phyloP scores from a whole-genome alignment of 2,329 filamentous ascomycete species.

The Juglanconis sp. region DNA sequence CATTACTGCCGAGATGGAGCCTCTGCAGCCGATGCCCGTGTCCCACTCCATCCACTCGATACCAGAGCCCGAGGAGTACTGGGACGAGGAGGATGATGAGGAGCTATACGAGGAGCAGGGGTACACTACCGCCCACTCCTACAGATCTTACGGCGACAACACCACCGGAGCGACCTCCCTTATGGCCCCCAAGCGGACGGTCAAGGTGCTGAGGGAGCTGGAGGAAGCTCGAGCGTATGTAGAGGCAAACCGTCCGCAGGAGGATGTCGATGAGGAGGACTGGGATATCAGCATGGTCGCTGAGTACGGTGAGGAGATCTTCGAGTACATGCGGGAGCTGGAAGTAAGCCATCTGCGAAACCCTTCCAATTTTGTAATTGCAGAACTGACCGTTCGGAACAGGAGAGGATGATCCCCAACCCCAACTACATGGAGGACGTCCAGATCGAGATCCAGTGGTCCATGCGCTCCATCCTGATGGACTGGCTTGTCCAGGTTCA shows the following conservation, averaged over 20 bases:
- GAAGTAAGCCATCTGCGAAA: slow-evolving; percentile 58
- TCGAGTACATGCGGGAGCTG: slow-evolving; percentile 82
- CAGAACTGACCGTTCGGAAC: slow-evolving; percentile 23
- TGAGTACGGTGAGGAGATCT: slow-evolving; percentile 95
- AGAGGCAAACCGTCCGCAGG: slow-evolving; percentile 59
- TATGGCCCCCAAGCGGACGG: slow-evolving; percentile 69
- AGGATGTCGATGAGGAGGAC: slow-evolving; percentile 82
- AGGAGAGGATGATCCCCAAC: slow-evolving; percentile 63
- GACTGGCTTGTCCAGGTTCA: slow-evolving; percentile 98
- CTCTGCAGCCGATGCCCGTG: slow-evolving; percentile 17
- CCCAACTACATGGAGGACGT: slow-evolving; percentile 87
- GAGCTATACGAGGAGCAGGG: slow-evolving; percentile 62
- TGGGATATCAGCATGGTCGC: slow-evolving; percentile 98
- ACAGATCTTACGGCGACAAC: slow-evolving; percentile 67
- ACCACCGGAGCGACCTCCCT: slow-evolving; percentile 55
- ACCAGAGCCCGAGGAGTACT: slow-evolving; percentile 66
- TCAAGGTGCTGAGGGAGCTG: slow-evolving; percentile 69
- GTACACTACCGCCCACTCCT: slow-evolving; percentile 73
- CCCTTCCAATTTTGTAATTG: no score
- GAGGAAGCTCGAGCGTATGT: slow-evolving; percentile 63
- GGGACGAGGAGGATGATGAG: slow-evolving; percentile 77
- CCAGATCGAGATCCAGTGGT: slow-evolving; percentile 98
- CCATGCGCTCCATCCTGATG: slow-evolving; percentile 95
- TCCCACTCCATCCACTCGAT: slow-evolving; percentile 16
- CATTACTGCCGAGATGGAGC: slow-evolving; percentile 3